Evolutionary conservation across 2,329 filamentous ascomycete genomes (phyloP), one percentile per base, ranked within the genome.

Genomic region (Aspergillus pseudoterreus): DNA sequence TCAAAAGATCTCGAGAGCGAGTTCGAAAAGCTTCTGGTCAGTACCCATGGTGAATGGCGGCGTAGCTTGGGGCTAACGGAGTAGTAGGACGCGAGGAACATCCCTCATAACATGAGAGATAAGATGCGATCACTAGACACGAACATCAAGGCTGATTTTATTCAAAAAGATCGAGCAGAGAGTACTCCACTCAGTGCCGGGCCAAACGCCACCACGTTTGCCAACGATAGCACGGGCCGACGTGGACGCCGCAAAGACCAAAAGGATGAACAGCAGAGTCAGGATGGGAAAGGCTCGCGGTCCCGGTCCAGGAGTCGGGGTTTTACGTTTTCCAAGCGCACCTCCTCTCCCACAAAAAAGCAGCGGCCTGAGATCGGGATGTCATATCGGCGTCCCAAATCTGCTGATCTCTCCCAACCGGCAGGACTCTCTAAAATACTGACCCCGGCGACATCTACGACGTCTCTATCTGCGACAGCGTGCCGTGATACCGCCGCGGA

Each of bases 81-180:
- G 15, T 11, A 22, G 83, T 69, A 95, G 71, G 90, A 96, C 67
- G 85, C 92, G 15, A 83, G 92, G 57, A 96, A 97, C 63, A 95
- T 97, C 49, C 92, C 92, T 3, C 89, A 95, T 64, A 88, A 96
- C 57, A 91, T 96, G 78, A 82, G 92, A 50, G 90, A 92, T 70
- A 95, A 95, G 74, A 96, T 99, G 91, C 83, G 92, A 43, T 92
- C 86, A 51, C 77, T 99, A 54, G 90, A 89, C 56, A 82, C 90
- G 58, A 87, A 88, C 33, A 92, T 97, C 75, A 99, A 99, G 73
- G 89, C 91, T 67, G 92, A 97, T 66, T 95, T 99, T 63, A 91
- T 97, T 62, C 86, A 87, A 48, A 92, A 95, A 68, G 89, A 96
- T 67, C 90, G 88, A 78, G 83, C 82, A 6, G 87, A 87, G 68